Conservation (phyloP, 1,284 basidiomycete species). For the Ustilago cynodontis region DNA sequence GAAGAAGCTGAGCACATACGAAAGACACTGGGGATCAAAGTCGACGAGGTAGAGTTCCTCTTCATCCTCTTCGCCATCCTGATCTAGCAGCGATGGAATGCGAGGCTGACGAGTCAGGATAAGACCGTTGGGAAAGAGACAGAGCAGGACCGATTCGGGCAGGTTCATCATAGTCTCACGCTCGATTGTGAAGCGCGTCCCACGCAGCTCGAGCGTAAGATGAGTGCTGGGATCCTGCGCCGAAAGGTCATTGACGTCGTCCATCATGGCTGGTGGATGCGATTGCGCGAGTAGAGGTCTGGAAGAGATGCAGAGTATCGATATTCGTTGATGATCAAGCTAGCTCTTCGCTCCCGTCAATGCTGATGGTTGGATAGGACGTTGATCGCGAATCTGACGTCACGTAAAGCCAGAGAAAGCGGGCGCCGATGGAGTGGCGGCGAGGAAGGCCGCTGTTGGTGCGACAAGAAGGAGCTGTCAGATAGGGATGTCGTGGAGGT, state of each 20-base stretch:
- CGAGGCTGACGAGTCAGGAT: slow-evolving; percentile 88
- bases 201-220: slow-evolving; percentile 90
- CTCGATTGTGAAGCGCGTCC: slow-evolving; percentile 91
- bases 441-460: background rate
- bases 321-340: background rate
- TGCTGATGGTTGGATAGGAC: background rate
- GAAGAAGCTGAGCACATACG: slow-evolving; percentile 93
- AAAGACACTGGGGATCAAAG: slow-evolving; percentile 96
- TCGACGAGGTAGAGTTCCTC: slow-evolving; percentile 96
- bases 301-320: background rate
- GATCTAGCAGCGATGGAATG: slow-evolving; percentile 58
- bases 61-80: slow-evolving; percentile 76
- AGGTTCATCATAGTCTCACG: slow-evolving; percentile 98
- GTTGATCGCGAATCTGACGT: too few species aligned
- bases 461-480: background rate
- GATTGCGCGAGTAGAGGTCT: background rate
- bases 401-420: background rate
- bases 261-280: slow-evolving; percentile 34
- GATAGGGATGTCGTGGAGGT: background rate
- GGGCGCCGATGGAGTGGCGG: background rate
- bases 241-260: slow-evolving; percentile 43
- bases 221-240: slow-evolving; percentile 73
- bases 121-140: slow-evolving; percentile 96
- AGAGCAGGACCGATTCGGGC: slow-evolving; percentile 94
- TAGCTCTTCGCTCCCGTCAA: background rate